Evolutionary conservation across 768 basidiomycete genomes (phyloP), one percentile per base, ranked within the genome.

Genomic region (Rhodotorula paludigena): DNA sequence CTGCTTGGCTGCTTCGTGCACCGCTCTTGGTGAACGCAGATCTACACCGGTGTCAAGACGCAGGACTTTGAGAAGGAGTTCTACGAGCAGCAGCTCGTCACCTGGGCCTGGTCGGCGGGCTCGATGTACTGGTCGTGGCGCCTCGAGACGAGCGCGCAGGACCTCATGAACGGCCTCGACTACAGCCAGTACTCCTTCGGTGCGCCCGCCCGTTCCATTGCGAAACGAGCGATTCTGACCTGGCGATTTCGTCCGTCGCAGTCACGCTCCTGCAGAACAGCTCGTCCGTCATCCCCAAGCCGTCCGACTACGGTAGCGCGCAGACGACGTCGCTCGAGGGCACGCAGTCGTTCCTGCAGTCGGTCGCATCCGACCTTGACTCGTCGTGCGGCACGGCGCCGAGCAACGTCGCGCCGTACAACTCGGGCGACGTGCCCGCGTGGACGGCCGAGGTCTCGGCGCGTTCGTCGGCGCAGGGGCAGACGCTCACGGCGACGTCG

Each of bases 21-120:
- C 35, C 64, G 49, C 55, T 65, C 41, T 9, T 8, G 12, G n/a
- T n/a, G n/a, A n/a, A n/a, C 28, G 10, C 39, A 41, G 52, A 6
- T 53, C 8, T 71, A 69, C 57, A 74, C 73, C 2, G 74, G 72
- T 15, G 66, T 77, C 58, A 73, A 76, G 53, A 64, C 67, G 33
- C 35, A 55, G 35, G 59, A 42, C 6, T 77, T 74, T 64, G 74
- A 75, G 44, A 51, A 45, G 33, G 30, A 65, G 25, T 75, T 76
- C 68, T 77, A 69, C 63, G 55, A 69, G 44, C 63, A 67, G 38
- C 74, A 77, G 51, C 44, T 73, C 49, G 60, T 62, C 7, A 69
- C 74, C 2, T 77, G 74, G 73, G 62, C 75, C 0, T 73, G 74
- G 73, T 59, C 60, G 10, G 57, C 64, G n/a, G 70, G 70, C 23